Percentiles rank a stretch among this genome's conserved stretches.
Conservation (phyloP, 371 early-diverging fungal genomes). For the Mortierella sp. region DNA sequence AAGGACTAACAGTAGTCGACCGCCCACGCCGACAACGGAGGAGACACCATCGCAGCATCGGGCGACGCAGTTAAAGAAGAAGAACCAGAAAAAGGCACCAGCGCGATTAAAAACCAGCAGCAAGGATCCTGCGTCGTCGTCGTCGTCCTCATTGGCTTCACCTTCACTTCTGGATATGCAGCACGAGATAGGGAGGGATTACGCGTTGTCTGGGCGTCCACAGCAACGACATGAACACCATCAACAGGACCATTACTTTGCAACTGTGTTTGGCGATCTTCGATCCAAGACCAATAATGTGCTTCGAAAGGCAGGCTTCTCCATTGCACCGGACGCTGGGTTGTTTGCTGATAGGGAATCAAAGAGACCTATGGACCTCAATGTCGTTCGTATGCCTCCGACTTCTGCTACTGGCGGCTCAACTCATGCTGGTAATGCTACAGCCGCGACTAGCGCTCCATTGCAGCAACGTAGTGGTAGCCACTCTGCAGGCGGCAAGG, state of each 20-base stretch:
- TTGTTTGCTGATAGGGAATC: slow-evolving; percentile 34
- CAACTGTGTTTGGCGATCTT: slow-evolving; percentile 33
- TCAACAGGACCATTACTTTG: slow-evolving; percentile 9
- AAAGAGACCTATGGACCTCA: slow-evolving; percentile 24
- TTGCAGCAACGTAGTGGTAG: background rate
- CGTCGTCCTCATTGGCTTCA: slow-evolving; percentile 25
- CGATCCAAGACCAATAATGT: slow-evolving; percentile 37
- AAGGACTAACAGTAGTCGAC: background rate
- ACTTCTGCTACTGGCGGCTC: slow-evolving; percentile 1
- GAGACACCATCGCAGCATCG: background rate
- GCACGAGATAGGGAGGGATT: background rate
- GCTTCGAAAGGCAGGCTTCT: slow-evolving; percentile 40
- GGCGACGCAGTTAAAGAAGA: no score
- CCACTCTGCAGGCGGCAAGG: background rate
- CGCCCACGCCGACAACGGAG: slow-evolving; percentile 10
- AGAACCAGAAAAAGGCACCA: background rate
- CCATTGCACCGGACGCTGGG: slow-evolving; percentile 43
- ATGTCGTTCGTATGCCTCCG: slow-evolving; percentile 23
- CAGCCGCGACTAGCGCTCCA: background rate
- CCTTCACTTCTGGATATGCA: slow-evolving; percentile 6
- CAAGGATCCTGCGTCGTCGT: background rate
- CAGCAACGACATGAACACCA: slow-evolving; percentile 4
- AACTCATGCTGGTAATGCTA: no score
- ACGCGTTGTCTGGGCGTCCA: background rate
- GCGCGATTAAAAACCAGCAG: slow-evolving; percentile 6